A percentile compares a stretch with the other conserved stretches of the same genome.
Conservation (phyloP, 23 red algal species). For the Gracilariopsis chorda region DNA sequence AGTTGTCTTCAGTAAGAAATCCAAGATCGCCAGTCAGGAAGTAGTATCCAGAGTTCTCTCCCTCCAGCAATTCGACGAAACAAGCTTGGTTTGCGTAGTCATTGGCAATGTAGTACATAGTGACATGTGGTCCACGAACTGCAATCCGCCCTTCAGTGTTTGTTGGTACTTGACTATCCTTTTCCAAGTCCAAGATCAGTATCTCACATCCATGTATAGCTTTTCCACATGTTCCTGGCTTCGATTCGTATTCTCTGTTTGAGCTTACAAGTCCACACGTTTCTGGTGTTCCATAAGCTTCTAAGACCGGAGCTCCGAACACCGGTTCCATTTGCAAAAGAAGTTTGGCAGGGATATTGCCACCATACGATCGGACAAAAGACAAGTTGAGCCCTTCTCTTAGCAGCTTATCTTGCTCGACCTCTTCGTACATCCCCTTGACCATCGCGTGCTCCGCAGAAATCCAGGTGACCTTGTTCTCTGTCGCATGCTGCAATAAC, state of each 20-base stretch:
- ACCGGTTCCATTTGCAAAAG: slow-evolving; percentile 8
- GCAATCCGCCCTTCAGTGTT: slow-evolving; percentile 38
- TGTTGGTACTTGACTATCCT: neutral
- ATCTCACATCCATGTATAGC: slow-evolving; percentile 40
- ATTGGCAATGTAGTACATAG: slow-evolving; percentile 33
- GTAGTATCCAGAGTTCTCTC: slow-evolving; percentile 15
- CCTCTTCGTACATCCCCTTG: slow-evolving; percentile 19
- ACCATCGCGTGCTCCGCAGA: slow-evolving; percentile 20
- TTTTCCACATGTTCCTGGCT: slow-evolving; percentile 38
- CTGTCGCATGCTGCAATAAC: neutral
- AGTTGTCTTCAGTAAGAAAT: neutral
- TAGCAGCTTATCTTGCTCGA: neutral
- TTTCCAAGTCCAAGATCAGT: slow-evolving; percentile 49
- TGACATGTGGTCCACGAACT: slow-evolving; percentile 41
- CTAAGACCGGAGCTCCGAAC: slow-evolving; percentile 35
- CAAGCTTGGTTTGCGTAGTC: slow-evolving; percentile 38
- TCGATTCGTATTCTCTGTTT: neutral
- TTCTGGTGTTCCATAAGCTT: slow-evolving; percentile 79
- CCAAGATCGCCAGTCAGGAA: slow-evolving; percentile 60
- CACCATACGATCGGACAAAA: slow-evolving; percentile 52
- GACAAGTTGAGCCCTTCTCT: slow-evolving; percentile 19
- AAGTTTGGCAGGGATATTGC: neutral
- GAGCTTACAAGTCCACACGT: slow-evolving; percentile 45
- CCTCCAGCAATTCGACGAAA: slow-evolving; percentile 32
- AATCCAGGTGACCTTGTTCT: slow-evolving; percentile 61